Conservation (phyloP, 2,329 filamentous ascomycete genomes). For the Tolypocladium pustulatum region DNA sequence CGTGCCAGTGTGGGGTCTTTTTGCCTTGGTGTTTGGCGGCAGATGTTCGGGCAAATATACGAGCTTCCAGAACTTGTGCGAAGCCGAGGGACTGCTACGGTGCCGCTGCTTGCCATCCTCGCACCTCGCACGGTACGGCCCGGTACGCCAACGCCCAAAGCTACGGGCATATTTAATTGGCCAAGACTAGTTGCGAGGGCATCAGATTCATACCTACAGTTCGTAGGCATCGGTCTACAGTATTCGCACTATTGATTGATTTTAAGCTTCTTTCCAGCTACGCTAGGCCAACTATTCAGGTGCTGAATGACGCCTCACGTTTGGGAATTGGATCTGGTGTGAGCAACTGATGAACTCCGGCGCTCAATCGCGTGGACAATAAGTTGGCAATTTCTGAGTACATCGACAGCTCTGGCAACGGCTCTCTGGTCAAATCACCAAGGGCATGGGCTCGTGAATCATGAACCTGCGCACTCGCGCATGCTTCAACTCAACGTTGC, state of each 20-base stretch:
- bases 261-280: too few relatives aligned
- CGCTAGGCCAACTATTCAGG: background rate
- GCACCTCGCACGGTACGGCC: background rate
- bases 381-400: background rate
- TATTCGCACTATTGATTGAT: background rate
- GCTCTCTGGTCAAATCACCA: background rate
- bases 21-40: constrained; percentile 9
- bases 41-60: constrained; percentile 16
- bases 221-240: background rate
- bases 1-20: constrained; percentile 25
- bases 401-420: background rate
- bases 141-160: background rate
- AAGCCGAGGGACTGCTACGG: background rate
- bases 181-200: background rate
- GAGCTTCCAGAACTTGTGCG: background rate
- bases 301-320: background rate
- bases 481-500: background rate
- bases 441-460: background rate
- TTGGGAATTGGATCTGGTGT: background rate
- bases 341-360: too few relatives aligned
- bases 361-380: too few relatives aligned
- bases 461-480: background rate
- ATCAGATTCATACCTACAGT: too few relatives aligned
- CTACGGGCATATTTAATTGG: background rate
- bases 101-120: background rate